These are phyloP conservation scores for Beauveria rudraprayagi DNA, from an alignment of 2,329 filamentous ascomycete species.

Conservation along the genomic window DNA sequence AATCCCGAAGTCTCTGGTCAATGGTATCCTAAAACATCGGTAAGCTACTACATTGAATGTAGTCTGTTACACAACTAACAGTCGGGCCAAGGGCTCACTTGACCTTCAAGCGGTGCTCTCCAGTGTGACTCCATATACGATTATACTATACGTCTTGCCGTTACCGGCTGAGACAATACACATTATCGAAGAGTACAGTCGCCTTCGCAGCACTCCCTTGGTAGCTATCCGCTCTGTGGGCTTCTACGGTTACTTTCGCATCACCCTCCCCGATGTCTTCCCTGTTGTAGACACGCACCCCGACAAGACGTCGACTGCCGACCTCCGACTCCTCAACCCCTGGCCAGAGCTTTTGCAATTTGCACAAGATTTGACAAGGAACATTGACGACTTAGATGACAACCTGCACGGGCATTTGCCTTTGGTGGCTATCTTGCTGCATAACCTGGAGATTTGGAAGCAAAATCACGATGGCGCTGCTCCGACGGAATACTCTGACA, in stretches of 20 bases:
- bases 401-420: slow-evolving; percentile 90
- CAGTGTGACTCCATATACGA: slow-evolving; percentile 36
- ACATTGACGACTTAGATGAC: slow-evolving; percentile 61
- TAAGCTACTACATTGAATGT: slow-evolving; percentile 16
- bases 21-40: slow-evolving; percentile 49
- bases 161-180: slow-evolving; percentile 35
- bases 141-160: slow-evolving; percentile 48
- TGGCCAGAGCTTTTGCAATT: slow-evolving; percentile 76
- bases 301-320: slow-evolving; percentile 73
- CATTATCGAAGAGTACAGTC: slow-evolving; percentile 39
- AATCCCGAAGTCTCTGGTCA: slow-evolving; percentile 86
- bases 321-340: slow-evolving; percentile 74
- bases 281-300: slow-evolving; percentile 95
- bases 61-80: slow-evolving; percentile 4
- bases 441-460: slow-evolving; percentile 80
- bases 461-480: slow-evolving; percentile 55
- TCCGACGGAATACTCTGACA: slow-evolving; percentile 75
- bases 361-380: slow-evolving; percentile 54
- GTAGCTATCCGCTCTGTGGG: slow-evolving; percentile 83
- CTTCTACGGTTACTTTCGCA: slow-evolving; percentile 84
- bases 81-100: slow-evolving; percentile 20
- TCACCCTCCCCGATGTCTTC: slow-evolving; percentile 69
- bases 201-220: slow-evolving; percentile 58
- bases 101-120: slow-evolving; percentile 35
- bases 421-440: slow-evolving; percentile 72